A percentile compares a stretch with the other conserved stretches of the same genome.
Conservation (phyloP, 139 green algal genomes). For the Picochlorum sp. region DNA sequence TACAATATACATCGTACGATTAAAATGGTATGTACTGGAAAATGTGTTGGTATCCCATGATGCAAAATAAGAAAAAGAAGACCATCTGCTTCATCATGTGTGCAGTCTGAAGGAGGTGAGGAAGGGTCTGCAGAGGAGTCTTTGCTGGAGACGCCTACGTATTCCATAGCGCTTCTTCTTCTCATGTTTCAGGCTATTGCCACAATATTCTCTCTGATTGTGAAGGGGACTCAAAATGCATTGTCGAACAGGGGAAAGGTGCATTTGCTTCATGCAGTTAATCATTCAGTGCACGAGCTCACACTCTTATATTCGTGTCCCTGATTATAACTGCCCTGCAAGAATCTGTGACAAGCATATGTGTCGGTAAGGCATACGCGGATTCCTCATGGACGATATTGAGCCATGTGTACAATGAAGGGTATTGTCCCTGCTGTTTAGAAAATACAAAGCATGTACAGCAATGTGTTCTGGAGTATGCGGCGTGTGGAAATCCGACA, state of each 20-base stretch:
- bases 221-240: background rate
- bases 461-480: constrained; percentile 4
- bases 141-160: constrained; percentile 6
- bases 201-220: background rate
- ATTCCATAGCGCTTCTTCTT: background rate
- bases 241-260: background rate
- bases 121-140: no score
- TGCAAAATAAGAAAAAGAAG: no score
- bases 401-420: background rate
- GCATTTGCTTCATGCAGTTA: background rate
- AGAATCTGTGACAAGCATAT: constrained; percentile 5
- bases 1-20: no score
- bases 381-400: background rate
- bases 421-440: background rate
- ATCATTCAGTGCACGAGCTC: constrained; percentile 7
- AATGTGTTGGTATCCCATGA: no score
- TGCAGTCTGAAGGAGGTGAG: no score
- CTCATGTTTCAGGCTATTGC: background rate
- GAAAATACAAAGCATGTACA: constrained; percentile 1
- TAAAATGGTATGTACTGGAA: no score
- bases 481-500: background rate
- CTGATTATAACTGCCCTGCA: constrained; percentile 8
- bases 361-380: background rate
- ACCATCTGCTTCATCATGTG: no score
- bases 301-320: constrained; percentile 3